Base-by-base conservation (phyloP, 2,329 filamentous ascomycete genomes). In the Ophiostoma quercus region DNA sequence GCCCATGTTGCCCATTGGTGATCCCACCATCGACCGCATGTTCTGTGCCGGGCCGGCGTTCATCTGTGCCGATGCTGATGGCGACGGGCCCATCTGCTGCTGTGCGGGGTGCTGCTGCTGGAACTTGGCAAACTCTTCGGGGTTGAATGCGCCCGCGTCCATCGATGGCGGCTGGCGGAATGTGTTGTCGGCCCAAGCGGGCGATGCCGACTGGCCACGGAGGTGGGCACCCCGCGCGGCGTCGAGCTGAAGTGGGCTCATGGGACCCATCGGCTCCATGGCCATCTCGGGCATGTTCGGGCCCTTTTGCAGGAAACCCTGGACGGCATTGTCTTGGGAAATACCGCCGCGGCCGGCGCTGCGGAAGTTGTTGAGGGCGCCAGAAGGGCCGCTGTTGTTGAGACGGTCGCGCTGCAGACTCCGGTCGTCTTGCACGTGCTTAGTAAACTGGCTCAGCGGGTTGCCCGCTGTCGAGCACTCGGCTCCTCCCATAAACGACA, bases 381-480 rank as follows among this genome's bases (percentile, higher is more conserved):
- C 43, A 2, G 41, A 51, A 8, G 66, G 66, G 41, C 43, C 67
- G 16, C 67, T 37, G 34, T 92, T 92, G 71, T 92, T 89, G 72
- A 98, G 84, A 71, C 95, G 88, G 80, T 99, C 95, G 76, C 94
- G 87, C 81, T 98, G 95, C 71, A 98, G 83, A 71, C 92, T 95
- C 81, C 94, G 96, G 83, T 99, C 95, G 85, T 96, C 92, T 78
- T 96, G 92, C 70, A 95, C 92, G 80, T 97, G 94, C 81, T 99
- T 99, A 74, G 94, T 92, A 79, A 99, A 96, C 84, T 98, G 95
- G 78, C 92, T 94, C 76, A 99, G 88, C 71, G 96, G 95, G 80
- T 99, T 99, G 77, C 90, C 92, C 74, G 92, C 93, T 72, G 95
- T 96, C 70, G 94, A 98, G 85, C 95, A 99, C 83, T 98, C 95